Base-by-base conservation (phyloP, 441 rosid genomes). In the Aquilaria agallochum region DNA sequence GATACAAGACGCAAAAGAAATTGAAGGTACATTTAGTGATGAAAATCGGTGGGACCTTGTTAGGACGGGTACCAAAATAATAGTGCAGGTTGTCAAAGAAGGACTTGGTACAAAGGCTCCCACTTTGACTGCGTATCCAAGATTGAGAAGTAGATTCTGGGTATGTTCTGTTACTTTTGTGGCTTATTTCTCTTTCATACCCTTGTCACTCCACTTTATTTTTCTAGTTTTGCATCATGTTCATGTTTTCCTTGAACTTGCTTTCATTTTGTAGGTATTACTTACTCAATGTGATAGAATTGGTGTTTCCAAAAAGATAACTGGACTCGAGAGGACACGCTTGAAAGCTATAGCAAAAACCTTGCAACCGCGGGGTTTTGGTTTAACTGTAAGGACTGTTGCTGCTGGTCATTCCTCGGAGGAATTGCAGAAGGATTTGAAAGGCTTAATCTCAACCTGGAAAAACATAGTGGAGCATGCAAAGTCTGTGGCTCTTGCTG, bases 1-100 rank as follows among this genome's bases (percentile, higher is more conserved):
- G 68, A 67, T 66, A 44, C 72, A 60, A 59, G 74, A 68, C 67
- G 57, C 56, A 55, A 77, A 83, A 63, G 72, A 56, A 55, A 64
- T 71, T 56, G 67, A 75, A 64, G 69, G 30, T 56, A 45, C 57
- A 46, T 59, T 56, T 14, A 58, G 64, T 60, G 66, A 65, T 50
- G 88, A 72, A 75, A 84, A 83, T 65, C 86, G 76, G 72, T 94
- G 99, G 97, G 50, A 63, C 67, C 79, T 75, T 67, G 92, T 94
- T 68, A 83, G 84, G 44, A 85, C 80, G 75, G 99, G 99, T 58
- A 90, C 96, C 76, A 94, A 90, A 72, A 81, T 94, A 58, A 77
- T 90, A 79, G 99, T 90, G 63, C 99, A 94, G 79, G 96, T 94
- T 68, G 95, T 90, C 78, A 94, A 90, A 81, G 99, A 94, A 80